Conservation (phyloP, 306 rosid genomes). For the Inga leiocalycina region DNA sequence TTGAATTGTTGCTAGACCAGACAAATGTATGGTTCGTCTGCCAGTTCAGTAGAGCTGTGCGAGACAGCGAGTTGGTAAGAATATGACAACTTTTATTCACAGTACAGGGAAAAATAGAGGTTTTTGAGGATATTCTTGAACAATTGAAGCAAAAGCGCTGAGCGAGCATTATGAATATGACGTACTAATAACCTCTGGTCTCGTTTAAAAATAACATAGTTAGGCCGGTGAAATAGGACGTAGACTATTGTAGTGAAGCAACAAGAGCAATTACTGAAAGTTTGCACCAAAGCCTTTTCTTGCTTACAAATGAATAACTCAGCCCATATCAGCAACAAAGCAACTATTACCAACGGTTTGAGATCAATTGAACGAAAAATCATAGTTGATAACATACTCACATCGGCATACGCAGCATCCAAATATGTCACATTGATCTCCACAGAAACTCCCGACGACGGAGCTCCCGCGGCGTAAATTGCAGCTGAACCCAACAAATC, state of each 20-base stretch:
- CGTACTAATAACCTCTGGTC: not conserved
- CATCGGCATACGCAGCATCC: constrained; percentile 82
- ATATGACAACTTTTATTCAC: not conserved
- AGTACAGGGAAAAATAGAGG: not conserved
- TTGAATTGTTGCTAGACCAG: not conserved
- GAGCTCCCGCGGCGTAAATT: constrained; percentile 54
- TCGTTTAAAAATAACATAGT: not conserved
- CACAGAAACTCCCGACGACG: constrained; percentile 66
- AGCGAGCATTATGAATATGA: not conserved
- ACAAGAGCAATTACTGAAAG: not conserved
- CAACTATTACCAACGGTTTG: not conserved
- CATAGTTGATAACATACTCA: constrained; percentile 31
- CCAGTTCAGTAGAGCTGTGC: not conserved
- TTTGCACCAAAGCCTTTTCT: constrained; percentile 3
- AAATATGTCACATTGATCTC: constrained; percentile 79
- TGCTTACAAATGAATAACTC: not conserved
- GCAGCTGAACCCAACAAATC: constrained; percentile 88
- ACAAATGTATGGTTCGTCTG: not conserved
- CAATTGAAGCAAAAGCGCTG: not conserved
- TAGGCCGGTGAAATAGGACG: not conserved
- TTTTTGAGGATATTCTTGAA: not conserved
- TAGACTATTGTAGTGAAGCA: not conserved
- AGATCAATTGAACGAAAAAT: not conserved
- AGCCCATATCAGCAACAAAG: not conserved
- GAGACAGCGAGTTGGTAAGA: not conserved